Base-by-base conservation (phyloP, 2,329 filamentous ascomycete genomes). In the Apiospora hydei region DNA sequence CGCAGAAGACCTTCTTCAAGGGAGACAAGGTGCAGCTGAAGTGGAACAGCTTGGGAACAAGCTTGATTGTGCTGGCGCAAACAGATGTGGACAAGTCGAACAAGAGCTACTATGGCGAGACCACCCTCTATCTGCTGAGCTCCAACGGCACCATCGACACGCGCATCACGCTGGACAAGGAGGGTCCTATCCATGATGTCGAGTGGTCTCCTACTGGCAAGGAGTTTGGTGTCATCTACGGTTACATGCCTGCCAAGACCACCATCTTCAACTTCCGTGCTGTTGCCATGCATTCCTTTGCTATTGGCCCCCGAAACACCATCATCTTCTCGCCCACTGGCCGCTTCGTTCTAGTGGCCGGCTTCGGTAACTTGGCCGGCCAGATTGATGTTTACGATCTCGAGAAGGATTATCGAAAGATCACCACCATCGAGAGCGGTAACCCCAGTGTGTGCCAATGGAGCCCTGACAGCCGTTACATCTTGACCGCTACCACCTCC, bases 81-180 rank as follows among this genome's bases (percentile, higher is more conserved):
- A 99, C 96, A 44, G 96, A 99, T 75, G 96, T 98, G 70, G 96
- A 99, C 85, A 97, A 96, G 86, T 95, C 95, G 72, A 97, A 97
- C 84, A 98, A 98, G 90, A 98, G 94, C 84, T 99, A 99, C 86
- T 99, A 99, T 78, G 96, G 96, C 80, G 96, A 99, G 86, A 98
- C 96, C 13, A 98, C 94, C 75, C 91, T 99, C 80, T 98, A 98
- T 85, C 89, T 99, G 77, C 89, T 99, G 75, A 98, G 94, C 83
- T 93, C 95, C 75, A 97, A 93, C 79, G 96, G 95, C 74, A 91
- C 92, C 67, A 97, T 98, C 79, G 96, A 99, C 83, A 96, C 96
- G 72, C 92, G 96, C 77, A 92, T 99, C 77, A 90, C 93, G 75
- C 88, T 98, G 69, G 96, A 99, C 84, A 98, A 98, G 85, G 96